These are phyloP conservation scores for Pseudozyma pruni DNA, from an alignment of 1,284 basidiomycete genomes.

Conservation along the genomic window DNA sequence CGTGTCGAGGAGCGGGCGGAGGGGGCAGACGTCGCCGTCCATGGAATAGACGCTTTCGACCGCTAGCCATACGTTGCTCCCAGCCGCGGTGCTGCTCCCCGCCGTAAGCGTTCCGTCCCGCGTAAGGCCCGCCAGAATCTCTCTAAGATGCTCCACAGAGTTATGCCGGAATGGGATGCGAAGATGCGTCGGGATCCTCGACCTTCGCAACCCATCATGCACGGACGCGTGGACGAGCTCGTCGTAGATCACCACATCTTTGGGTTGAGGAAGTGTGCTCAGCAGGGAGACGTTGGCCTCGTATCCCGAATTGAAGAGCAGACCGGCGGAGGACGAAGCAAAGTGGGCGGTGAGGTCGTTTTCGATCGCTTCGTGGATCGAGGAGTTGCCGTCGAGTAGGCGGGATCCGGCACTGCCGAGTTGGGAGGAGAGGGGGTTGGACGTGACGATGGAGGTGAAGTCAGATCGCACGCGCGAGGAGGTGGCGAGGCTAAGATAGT, in stretches of 20 bases:
- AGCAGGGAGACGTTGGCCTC: constrained; percentile 94
- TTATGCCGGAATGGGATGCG: constrained; percentile 40
- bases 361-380: constrained; percentile 53
- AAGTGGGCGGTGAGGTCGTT: constrained; percentile 52
- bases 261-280: constrained; percentile 80
- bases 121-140: constrained; percentile 14
- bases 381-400: constrained; percentile 80
- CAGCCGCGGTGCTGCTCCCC: constrained; percentile 1
- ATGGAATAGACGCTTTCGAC: constrained; percentile 92
- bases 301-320: constrained; percentile 94
- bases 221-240: constrained; percentile 91
- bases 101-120: constrained; percentile 7
- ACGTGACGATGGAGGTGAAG: constrained; percentile 26
- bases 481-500: constrained; percentile 86
- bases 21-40: constrained; percentile 90
- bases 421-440: constrained; percentile 10
- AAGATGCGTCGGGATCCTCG: constrained; percentile 66
- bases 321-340: constrained; percentile 70
- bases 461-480: constrained; percentile 71
- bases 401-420: constrained; percentile 87
- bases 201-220: constrained; percentile 88
- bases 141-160: constrained; percentile 17
- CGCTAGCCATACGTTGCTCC: constrained; percentile 71
- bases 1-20: constrained; percentile 75
- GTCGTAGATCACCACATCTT: constrained; percentile 85